Evolutionary conservation across 2,329 filamentous ascomycete species (phyloP).

Genomic region (Pseudogymnoascus sp.): DNA sequence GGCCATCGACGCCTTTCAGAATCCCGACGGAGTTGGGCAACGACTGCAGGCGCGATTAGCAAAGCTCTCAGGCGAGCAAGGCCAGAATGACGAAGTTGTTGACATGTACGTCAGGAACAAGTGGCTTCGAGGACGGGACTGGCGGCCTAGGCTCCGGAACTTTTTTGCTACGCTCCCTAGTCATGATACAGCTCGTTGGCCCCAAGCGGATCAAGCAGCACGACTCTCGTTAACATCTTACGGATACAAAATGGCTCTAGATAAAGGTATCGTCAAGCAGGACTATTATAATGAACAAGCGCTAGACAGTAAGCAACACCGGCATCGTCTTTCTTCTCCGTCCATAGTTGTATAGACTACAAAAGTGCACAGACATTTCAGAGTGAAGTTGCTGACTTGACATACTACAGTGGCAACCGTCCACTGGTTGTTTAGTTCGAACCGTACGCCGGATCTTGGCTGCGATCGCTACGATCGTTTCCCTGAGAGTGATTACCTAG

Average conservation of each 20-base stretch:
- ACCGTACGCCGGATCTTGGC: background rate
- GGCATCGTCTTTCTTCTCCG: background rate
- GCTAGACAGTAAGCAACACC: background rate
- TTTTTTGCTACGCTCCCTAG: background rate
- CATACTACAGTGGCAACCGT: background rate
- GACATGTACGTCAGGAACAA: background rate
- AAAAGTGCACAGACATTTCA: background rate
- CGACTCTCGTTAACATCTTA: background rate
- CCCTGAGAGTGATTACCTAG: background rate
- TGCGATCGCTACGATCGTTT: background rate
- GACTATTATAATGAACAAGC: background rate
- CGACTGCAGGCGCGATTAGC: slow-evolving; percentile 10
- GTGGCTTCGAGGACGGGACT: background rate
- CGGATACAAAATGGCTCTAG: background rate
- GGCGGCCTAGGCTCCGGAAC: background rate
- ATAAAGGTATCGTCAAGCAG: background rate
- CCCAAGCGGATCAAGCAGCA: background rate
- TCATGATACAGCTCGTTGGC: slow-evolving; percentile 1
- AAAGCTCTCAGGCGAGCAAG: background rate
- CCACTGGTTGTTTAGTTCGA: background rate
- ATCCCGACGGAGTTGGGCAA: slow-evolving; percentile 11
- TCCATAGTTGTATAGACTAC: background rate
- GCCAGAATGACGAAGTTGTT: background rate
- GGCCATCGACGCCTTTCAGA: slow-evolving; percentile 11
- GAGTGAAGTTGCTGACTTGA: background rate